Evolutionary conservation across 108 stramenopile species (phyloP), one percentile per base, ranked within the genome.

Genomic region (Stephanodiscus triporus): DNA sequence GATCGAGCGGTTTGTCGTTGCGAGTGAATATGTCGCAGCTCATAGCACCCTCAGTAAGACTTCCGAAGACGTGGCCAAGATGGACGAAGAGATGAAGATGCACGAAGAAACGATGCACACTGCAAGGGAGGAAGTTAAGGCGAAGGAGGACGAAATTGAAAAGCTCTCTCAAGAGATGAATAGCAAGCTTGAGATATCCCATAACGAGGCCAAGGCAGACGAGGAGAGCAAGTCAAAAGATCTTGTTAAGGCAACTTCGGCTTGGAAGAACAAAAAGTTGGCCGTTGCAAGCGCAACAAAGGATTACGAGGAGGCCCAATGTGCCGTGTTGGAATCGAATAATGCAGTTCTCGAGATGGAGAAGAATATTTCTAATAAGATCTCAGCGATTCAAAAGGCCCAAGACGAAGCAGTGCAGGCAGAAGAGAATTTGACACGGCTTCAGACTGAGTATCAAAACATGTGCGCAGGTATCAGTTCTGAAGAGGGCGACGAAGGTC

Each of bases 1-100:
- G 7, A 92, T 98, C 71, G 89, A 97, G 54, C 84, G 96, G 27
- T 97, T 98, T 68, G 97, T 97, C 63, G 83, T 97, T 50, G 99
- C 99, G 9, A 85, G 81, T 75, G 91, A 96, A 34, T 99, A 80
- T 64, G 63, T 76, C 43, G 71, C 85, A 62, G 96, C 93, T 20
- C 71, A 90, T 56, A 61, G 82, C 30, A 88, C 84, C 16, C 81
- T 88, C 22, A 85, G 84, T 48, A 74, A 75, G 26, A 88, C 86
- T 61, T 54, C 75, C 32, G 92, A 89, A 53, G 89, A 89, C 26
- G 83, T 84, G 30, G 63, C 67, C 10, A 84, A 87, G 24, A 86
- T 88, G 85, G 84, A 89, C 53, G 88, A 86, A 14, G 68, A 90
- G 36, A 70, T 91, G 11, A 68, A 67, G 13, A 73, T 55, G 40